Evolutionary conservation across 371 early-diverging fungal genomes (phyloP).

Genomic region (Mortierella sp.): DNA sequence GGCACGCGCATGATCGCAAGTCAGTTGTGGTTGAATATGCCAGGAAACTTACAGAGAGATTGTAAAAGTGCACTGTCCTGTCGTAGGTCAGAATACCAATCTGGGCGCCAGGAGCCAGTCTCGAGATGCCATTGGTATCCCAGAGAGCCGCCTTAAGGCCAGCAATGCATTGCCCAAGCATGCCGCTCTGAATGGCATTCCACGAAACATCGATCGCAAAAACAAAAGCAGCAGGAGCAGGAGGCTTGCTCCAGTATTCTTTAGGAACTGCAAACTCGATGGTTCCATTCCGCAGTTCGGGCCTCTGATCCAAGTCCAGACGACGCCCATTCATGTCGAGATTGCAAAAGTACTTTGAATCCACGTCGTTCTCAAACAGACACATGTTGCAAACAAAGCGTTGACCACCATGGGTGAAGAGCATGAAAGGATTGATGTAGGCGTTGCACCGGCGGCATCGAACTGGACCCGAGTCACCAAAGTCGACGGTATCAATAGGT

Average conservation of each 20-base stretch:
- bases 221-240: conserved; percentile 77
- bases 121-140: conserved; percentile 57
- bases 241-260: conserved; percentile 74
- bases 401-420: conserved; percentile 89
- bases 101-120: conserved; percentile 64
- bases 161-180: conserved; percentile 72
- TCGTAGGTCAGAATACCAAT: conserved; percentile 95
- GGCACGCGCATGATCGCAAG: no score
- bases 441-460: conserved; percentile 94
- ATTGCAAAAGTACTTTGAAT: conserved; percentile 86
- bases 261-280: conserved; percentile 92
- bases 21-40: no score
- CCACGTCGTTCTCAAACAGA: conserved; percentile 84
- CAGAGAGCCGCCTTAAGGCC: conserved; percentile 78
- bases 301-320: conserved; percentile 85
- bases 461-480: conserved; percentile 91
- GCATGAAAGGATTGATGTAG: conserved; percentile 93
- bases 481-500: conserved; percentile 87
- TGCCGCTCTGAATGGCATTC: conserved; percentile 85
- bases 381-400: conserved; percentile 95
- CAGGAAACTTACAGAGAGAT: conserved; percentile 71
- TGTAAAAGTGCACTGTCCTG: conserved; percentile 94
- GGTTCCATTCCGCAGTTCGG: conserved; percentile 89
- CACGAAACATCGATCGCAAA: conserved; percentile 96
- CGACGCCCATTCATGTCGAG: conserved; percentile 92